Evolutionary conservation across 129 eudicot genomes (phyloP), one percentile per base, ranked within the genome.

Genomic region (Centella asiatica): DNA sequence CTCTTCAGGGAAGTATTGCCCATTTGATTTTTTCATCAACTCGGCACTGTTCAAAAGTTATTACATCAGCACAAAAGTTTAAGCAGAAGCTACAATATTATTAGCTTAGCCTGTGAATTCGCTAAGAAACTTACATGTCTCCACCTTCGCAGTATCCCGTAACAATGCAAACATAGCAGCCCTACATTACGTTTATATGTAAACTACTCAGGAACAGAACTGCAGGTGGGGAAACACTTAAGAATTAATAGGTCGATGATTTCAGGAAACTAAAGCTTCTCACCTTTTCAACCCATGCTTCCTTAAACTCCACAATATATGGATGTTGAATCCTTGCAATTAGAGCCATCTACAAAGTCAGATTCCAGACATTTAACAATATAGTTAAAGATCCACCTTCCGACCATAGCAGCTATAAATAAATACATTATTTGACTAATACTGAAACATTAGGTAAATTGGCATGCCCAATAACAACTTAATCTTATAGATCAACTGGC

Each of bases 241-340:
- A 34, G 4, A 24, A 19, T 8, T 28, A 64, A 17, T 13, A 40
- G 52, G 36, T 27, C 8, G 9, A 33, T 37, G 46, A 23, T 27
- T 34, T 39, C 8, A 17, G 7, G n/a, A 62, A 51, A n/a, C 6
- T 42, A 5, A 12, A 22, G 67, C 42, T 28, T 59, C 75, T 65
- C 72, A 92, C 99, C 96, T 92, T 92, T 74, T 92, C 99, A 33
- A 92, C 99, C 99, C 99, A 92, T 20, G 99, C 99, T 76, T 92
- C 99, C 78, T 92, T 92, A 40, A 79, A 92, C 67, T 92, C 96
- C 37, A 92, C 99, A 64, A 92, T 92, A 76, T 77, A 92, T 1
- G 96, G 99, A 40, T 92, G 99, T 72, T 87, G 88, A 76, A 92
- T 84, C 62, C 99, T 77, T 17, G 99, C 96, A 71, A 92, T 92